Evolutionary conservation across 2,329 filamentous ascomycete species (phyloP).

Genomic region (Penicillium palitans): DNA sequence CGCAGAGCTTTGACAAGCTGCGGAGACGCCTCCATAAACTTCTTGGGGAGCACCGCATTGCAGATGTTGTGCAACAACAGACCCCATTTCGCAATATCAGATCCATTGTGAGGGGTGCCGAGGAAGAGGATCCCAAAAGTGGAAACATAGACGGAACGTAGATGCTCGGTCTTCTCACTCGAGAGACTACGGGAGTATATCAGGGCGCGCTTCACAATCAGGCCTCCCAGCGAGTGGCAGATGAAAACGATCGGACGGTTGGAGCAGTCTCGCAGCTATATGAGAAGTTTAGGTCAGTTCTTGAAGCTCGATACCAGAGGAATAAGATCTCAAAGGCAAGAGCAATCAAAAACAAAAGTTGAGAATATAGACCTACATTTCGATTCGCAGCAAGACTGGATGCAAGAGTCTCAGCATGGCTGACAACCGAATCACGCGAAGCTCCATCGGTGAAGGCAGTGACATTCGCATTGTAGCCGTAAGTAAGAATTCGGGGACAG

Average conservation of each 20-base stretch:
- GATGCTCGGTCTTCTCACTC: constrained; percentile 61
- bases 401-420: constrained; percentile 70
- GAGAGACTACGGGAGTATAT: constrained; percentile 65
- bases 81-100: constrained; percentile 68
- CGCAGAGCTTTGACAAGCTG: constrained; percentile 70
- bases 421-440: constrained; percentile 66
- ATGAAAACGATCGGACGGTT: constrained; percentile 73
- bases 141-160: constrained; percentile 69
- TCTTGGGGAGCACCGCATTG: constrained; percentile 63
- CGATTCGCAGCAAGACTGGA: constrained; percentile 64
- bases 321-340: background rate
- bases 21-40: constrained; percentile 66
- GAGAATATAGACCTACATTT: constrained; percentile 39
- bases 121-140: constrained; percentile 76
- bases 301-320: background rate
- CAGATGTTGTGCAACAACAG: constrained; percentile 67
- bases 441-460: constrained; percentile 53
- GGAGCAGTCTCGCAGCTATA: constrained; percentile 48
- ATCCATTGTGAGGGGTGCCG: constrained; percentile 72
- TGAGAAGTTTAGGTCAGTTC: background rate
- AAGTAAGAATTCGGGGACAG: constrained; percentile 66
- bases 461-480: constrained; percentile 72
- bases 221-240: constrained; percentile 71
- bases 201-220: constrained; percentile 69
- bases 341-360: background rate